A percentile compares a stretch with the other conserved stretches of the same genome.
Evolutionary conservation across 257 asterid genomes (phyloP).

Genomic region (Solanum chilense): DNA sequence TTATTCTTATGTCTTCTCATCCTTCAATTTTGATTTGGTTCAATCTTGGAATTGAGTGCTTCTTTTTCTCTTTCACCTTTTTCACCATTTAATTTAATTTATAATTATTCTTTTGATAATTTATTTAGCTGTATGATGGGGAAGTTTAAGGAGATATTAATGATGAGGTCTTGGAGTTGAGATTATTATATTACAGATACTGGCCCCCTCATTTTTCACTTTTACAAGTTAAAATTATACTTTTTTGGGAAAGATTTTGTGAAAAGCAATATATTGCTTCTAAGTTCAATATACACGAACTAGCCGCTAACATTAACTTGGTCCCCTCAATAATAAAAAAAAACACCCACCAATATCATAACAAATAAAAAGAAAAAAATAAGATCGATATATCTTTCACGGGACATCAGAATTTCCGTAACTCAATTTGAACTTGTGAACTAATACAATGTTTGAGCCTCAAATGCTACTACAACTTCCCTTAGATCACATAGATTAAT

Average conservation of each 20-base stretch:
- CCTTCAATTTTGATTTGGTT: conserved; percentile 38
- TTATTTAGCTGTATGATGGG: conserved; percentile 1
- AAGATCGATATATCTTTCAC: neutral
- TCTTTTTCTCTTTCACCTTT: neutral
- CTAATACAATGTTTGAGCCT: neutral
- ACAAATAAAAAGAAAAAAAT: neutral
- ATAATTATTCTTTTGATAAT: neutral
- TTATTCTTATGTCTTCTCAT: conserved; percentile 11
- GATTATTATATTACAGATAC: conserved; percentile 12
- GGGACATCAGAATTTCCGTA: neutral
- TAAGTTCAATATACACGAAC: conserved; percentile 3
- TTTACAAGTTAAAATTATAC: conserved; percentile 9
- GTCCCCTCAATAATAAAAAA: conserved; percentile 1
- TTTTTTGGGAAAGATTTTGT: conserved; percentile 9
- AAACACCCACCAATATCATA: neutral
- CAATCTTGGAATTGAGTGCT: conserved; percentile 26
- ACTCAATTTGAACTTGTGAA: neutral
- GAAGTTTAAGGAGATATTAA: conserved; percentile 26
- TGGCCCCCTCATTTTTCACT: conserved; percentile 17
- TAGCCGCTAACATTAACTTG: neutral
- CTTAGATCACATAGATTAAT: neutral
- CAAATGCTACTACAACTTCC: neutral
- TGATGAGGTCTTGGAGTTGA: conserved; percentile 31
- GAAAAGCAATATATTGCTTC: conserved; percentile 12
- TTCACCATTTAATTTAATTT: neutral